Conservation (phyloP, 2,329 filamentous ascomycete genomes). For the Aspergillus proliferans region DNA sequence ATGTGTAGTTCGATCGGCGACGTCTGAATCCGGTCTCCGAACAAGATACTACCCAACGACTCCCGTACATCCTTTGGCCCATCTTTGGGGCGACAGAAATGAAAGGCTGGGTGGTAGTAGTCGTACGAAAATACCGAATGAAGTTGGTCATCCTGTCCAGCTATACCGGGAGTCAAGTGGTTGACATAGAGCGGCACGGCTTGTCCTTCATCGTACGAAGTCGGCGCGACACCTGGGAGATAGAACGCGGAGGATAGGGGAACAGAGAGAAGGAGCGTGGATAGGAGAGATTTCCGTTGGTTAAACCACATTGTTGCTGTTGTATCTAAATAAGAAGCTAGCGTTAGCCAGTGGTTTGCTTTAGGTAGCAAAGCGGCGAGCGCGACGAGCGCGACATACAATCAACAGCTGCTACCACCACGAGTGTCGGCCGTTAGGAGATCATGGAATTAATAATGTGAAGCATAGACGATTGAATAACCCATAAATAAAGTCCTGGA, state of each 20-base stretch:
- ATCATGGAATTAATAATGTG: constrained; percentile 5
- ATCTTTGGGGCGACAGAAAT: constrained; percentile 75
- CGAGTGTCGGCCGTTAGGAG: constrained; percentile 4
- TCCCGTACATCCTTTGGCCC: constrained; percentile 77
- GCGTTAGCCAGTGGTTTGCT: neutral
- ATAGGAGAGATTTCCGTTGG: constrained; percentile 24
- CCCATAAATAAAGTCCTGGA: too few species aligned
- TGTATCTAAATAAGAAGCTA: constrained; percentile 8
- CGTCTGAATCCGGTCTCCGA: constrained; percentile 95
- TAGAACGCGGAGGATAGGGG: constrained; percentile 67
- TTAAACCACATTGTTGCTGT: constrained; percentile 31
- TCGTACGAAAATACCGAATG: constrained; percentile 94
- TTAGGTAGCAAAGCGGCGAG: neutral
- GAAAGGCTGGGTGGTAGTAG: constrained; percentile 84
- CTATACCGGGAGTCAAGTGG: constrained; percentile 77
- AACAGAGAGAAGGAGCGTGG: constrained; percentile 25
- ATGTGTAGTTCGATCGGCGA: constrained; percentile 88
- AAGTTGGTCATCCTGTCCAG: constrained; percentile 68
- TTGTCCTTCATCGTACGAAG: constrained; percentile 76
- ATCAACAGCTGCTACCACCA: constrained; percentile 15
- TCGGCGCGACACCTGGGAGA: constrained; percentile 89
- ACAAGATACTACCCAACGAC: constrained; percentile 90
- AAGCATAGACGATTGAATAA: neutral
- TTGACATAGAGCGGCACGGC: constrained; percentile 86
- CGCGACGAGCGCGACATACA: constrained; percentile 12